phyloP scores from a whole-genome alignment of 345 rosid species.

The Litchi chinensis region DNA sequence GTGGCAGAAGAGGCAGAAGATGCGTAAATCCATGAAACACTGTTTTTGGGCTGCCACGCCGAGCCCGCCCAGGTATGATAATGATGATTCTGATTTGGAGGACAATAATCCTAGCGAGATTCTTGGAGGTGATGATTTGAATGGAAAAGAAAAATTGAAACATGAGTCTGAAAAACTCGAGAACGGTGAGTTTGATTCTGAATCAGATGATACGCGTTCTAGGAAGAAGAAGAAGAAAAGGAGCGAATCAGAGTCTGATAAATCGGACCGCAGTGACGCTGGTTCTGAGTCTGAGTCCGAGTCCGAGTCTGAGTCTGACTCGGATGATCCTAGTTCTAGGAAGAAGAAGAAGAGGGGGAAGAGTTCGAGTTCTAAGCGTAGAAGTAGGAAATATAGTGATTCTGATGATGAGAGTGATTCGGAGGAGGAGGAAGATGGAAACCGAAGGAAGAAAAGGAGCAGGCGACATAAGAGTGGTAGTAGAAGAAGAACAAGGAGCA shows the following conservation, averaged over 20 bases:
- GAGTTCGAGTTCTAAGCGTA: slow-evolving; percentile 37
- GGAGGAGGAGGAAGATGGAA: slow-evolving; percentile 47
- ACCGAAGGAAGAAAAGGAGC: slow-evolving; percentile 39
- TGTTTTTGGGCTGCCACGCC: slow-evolving; percentile 83
- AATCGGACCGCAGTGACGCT: slow-evolving; percentile 37
- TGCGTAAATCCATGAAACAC: slow-evolving; percentile 56
- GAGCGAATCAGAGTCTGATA: slow-evolving; percentile 26
- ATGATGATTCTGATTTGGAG: slow-evolving; percentile 41
- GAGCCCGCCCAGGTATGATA: slow-evolving; percentile 69
- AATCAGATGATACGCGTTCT: slow-evolving; percentile 36
- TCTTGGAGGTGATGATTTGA: slow-evolving; percentile 35
- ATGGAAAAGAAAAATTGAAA: slow-evolving; percentile 37
- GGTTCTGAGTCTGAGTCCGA: slow-evolving; percentile 41
- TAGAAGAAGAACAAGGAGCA: slow-evolving; percentile 29
- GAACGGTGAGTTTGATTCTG: slow-evolving; percentile 41
- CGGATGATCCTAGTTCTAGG: slow-evolving; percentile 35
- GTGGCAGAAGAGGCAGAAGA: slow-evolving; percentile 85
- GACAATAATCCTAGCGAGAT: slow-evolving; percentile 48
- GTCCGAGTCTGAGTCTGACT: slow-evolving; percentile 33
- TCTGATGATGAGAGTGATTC: slow-evolving; percentile 52
- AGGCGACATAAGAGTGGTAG: slow-evolving; percentile 35
- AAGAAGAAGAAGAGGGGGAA: slow-evolving; percentile 47
- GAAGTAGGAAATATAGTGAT: slow-evolving; percentile 38
- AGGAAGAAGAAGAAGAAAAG: slow-evolving; percentile 41
- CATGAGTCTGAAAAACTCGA: slow-evolving; percentile 18